phyloP scores from a whole-genome alignment of 2,329 filamentous ascomycete species.

The Apiospora marii region DNA sequence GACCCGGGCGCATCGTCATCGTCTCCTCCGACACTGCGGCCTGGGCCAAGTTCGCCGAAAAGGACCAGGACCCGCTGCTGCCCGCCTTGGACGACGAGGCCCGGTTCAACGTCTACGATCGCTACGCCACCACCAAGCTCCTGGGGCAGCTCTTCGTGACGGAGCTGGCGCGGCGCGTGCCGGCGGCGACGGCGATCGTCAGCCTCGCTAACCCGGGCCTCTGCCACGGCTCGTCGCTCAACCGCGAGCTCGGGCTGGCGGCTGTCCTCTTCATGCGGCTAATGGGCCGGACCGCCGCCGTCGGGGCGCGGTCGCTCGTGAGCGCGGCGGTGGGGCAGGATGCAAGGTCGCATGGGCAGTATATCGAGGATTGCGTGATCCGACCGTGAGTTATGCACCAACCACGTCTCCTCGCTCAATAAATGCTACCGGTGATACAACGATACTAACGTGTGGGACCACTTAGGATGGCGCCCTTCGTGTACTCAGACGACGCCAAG shows the following conservation, averaged over 20 bases:
- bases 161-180: constrained; percentile 39
- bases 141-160: constrained; percentile 44
- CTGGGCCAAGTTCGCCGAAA: constrained; percentile 19
- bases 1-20: constrained; percentile 29
- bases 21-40: constrained; percentile 35
- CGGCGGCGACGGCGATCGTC: constrained; percentile 26
- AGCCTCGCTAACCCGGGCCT: constrained; percentile 26
- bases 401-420: no score
- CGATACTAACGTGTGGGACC: not conserved
- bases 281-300: constrained; percentile 27
- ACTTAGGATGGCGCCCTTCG: constrained; percentile 33
- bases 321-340: constrained; percentile 30
- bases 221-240: constrained; percentile 25
- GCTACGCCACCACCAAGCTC: constrained; percentile 39
- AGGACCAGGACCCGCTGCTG: constrained; percentile 28
- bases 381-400: constrained; percentile 28
- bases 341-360: constrained; percentile 33
- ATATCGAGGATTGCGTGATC: constrained; percentile 31
- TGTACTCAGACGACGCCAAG: constrained; percentile 32
- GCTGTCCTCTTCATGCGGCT: not conserved
- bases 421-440: not conserved
- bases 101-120: constrained; percentile 29
- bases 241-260: constrained; percentile 1
- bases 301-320: constrained; percentile 31
- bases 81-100: constrained; percentile 16